Evolutionary conservation across 352 stramenopile species (phyloP).

Genomic region (Pythium aquatile): DNA sequence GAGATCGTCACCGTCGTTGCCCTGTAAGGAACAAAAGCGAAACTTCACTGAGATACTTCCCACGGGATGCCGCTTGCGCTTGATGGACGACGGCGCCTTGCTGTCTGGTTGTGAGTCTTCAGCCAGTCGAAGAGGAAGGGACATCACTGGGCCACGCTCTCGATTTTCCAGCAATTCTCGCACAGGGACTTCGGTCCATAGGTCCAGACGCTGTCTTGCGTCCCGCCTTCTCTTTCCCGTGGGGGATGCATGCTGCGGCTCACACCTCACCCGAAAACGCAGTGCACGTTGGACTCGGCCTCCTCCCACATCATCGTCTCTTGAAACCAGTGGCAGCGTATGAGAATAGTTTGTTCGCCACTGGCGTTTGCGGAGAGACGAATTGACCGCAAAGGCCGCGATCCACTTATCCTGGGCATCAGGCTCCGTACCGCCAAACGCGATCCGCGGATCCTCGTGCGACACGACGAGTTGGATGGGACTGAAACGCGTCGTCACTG

Average conservation of each 20-base stretch:
- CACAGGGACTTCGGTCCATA: constrained; percentile 7
- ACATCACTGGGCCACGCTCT: constrained; percentile 17
- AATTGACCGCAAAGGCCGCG: constrained; percentile 43
- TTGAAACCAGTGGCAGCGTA: constrained; percentile 22
- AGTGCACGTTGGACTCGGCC: constrained; percentile 8
- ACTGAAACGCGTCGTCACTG: constrained; percentile 47
- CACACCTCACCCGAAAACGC: constrained; percentile 26
- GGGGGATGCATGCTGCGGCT: constrained; percentile 22
- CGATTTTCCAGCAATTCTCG: constrained; percentile 14
- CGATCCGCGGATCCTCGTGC: constrained; percentile 33
- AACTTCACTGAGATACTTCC: constrained; percentile 22
- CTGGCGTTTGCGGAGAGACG: constrained; percentile 45
- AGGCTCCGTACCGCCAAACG: not conserved
- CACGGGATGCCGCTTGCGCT: constrained; percentile 5
- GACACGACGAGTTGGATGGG: constrained; percentile 48
- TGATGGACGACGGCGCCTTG: not conserved
- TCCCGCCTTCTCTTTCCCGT: constrained; percentile 4
- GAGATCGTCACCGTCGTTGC: not conserved
- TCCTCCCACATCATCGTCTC: constrained; percentile 1
- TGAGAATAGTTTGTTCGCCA: constrained; percentile 42
- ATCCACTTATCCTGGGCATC: constrained; percentile 14
- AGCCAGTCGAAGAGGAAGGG: constrained; percentile 9
- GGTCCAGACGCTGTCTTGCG: constrained; percentile 5
- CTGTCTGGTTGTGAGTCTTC: not conserved
- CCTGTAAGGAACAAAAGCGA: constrained; percentile 5